Percentiles rank a stretch among this genome's conserved stretches.
These are phyloP conservation scores for Metschnikowia proteae DNA, from an alignment of 805 yeast species.

Conservation along the genomic window DNA sequence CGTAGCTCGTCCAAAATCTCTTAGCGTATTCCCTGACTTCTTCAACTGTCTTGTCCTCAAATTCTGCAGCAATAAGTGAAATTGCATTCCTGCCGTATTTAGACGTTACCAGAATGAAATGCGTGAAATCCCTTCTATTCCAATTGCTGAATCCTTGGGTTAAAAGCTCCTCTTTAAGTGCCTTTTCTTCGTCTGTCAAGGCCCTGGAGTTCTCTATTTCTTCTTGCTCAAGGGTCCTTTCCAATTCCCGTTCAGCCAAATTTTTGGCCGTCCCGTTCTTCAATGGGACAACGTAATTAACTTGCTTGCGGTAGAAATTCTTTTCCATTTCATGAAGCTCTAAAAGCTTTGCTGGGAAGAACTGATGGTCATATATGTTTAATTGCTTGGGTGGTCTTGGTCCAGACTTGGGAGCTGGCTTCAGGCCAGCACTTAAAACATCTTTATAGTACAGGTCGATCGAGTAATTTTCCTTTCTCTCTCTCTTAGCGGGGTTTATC, in stretches of 20 bases:
- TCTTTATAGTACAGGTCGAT: constrained; percentile 85
- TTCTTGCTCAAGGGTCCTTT: constrained; percentile 58
- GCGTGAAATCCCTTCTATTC: constrained; percentile 84
- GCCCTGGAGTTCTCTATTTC: constrained; percentile 77
- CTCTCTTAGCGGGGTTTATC: constrained; percentile 85
- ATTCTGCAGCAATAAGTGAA: constrained; percentile 67
- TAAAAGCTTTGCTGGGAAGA: constrained; percentile 71
- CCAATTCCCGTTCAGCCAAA: constrained; percentile 33
- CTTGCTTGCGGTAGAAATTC: constrained; percentile 66
- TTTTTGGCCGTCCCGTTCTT: constrained; percentile 47
- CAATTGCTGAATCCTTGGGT: constrained; percentile 73
- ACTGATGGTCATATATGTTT: constrained; percentile 85
- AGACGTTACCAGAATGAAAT: constrained; percentile 68
- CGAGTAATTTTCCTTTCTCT: constrained; percentile 78
- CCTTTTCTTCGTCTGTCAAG: constrained; percentile 77
- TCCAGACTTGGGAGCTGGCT: constrained; percentile 42
- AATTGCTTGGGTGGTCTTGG: constrained; percentile 85
- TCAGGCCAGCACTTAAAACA: constrained; percentile 63
- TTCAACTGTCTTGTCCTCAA: constrained; percentile 75
- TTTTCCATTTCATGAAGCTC: constrained; percentile 80
- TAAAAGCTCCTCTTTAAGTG: constrained; percentile 54
- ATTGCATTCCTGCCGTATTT: constrained; percentile 80
- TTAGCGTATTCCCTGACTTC: constrained; percentile 76
- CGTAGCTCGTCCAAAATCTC: constrained; percentile 76
- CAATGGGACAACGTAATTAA: constrained; percentile 60